These are phyloP conservation scores for Ustilago esculenta DNA, from an alignment of 1,284 basidiomycete species.

Conservation along the genomic window DNA sequence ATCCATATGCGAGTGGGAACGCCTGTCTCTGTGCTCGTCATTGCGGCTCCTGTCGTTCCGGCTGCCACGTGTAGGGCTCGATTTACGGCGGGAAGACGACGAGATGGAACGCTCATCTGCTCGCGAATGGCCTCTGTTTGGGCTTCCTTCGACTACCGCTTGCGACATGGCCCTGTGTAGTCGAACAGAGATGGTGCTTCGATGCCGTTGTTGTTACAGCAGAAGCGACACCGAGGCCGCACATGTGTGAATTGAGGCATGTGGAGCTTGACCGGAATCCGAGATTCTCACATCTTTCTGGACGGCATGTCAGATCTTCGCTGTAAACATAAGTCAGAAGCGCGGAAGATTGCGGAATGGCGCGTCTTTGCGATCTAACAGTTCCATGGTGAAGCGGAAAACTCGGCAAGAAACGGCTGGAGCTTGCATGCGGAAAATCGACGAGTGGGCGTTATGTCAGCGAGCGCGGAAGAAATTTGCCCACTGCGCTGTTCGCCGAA, in stretches of 20 bases:
- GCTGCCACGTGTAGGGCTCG: slow-evolving; percentile 10
- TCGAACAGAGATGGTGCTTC: too few species aligned
- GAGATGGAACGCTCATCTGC: neutral
- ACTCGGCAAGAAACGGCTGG: slow-evolving; percentile 30
- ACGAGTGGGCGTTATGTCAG: slow-evolving; percentile 35
- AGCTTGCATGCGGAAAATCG: slow-evolving; percentile 2
- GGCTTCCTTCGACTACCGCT: neutral
- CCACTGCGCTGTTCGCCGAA: neutral
- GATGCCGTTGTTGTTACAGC: too few species aligned
- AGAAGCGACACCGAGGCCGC: too few species aligned
- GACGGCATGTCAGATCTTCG: neutral
- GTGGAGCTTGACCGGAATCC: slow-evolving; percentile 12
- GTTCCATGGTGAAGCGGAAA: neutral
- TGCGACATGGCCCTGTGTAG: slow-evolving; percentile 20
- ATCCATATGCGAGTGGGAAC: slow-evolving; percentile 11
- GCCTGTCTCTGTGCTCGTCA: slow-evolving; percentile 7
- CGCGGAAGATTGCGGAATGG: slow-evolving; percentile 7
- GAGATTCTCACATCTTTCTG: too few species aligned
- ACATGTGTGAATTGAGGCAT: too few species aligned
- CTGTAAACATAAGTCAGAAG: neutral
- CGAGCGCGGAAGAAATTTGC: slow-evolving; percentile 14
- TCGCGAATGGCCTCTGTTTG: neutral
- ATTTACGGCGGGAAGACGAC: slow-evolving; percentile 4
- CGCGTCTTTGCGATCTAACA: neutral
- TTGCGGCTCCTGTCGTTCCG: neutral